Conservation (phyloP, 768 basidiomycete species). For the Amanita polypyramis region DNA sequence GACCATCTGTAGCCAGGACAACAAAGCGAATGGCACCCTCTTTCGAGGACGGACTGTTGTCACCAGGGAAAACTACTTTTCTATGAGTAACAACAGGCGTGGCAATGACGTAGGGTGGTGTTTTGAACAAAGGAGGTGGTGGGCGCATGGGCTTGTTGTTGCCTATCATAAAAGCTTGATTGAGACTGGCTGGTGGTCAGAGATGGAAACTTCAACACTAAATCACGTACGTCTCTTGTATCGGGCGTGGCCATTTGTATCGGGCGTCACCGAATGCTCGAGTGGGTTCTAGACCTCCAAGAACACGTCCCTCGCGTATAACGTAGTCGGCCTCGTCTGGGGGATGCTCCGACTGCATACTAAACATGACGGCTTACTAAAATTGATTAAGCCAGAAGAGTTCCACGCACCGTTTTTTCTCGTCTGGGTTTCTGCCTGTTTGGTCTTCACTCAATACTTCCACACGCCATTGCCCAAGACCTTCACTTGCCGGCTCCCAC, state of each 20-base stretch:
- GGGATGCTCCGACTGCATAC: slow-evolving; percentile 80
- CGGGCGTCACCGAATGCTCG: slow-evolving; percentile 84
- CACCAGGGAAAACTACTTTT: slow-evolving; percentile 45
- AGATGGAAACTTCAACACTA: neutral
- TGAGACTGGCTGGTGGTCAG: slow-evolving; percentile 21
- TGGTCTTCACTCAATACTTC: slow-evolving; percentile 96
- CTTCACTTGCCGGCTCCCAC: slow-evolving; percentile 61
- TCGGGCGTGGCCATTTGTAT: slow-evolving; percentile 75
- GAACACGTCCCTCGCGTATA: slow-evolving; percentile 69
- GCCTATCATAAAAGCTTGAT: slow-evolving; percentile 56
- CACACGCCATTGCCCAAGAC: slow-evolving; percentile 74
- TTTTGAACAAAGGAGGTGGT: slow-evolving; percentile 56
- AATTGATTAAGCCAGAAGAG: neutral
- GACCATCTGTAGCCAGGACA: slow-evolving; percentile 81
- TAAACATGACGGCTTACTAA: slow-evolving; percentile 16
- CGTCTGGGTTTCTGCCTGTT: slow-evolving; percentile 84
- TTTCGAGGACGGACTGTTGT: slow-evolving; percentile 15
- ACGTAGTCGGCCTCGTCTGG: slow-evolving; percentile 61
- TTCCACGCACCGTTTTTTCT: slow-evolving; percentile 59
- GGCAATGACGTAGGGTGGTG: slow-evolving; percentile 90
- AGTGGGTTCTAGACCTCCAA: slow-evolving; percentile 81
- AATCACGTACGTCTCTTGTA: slow-evolving; percentile 56
- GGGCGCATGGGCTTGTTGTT: slow-evolving; percentile 49
- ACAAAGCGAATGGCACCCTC: slow-evolving; percentile 54
- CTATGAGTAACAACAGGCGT: slow-evolving; percentile 74